phyloP scores from a whole-genome alignment of 164 flowering plant species.

The Malania oleifera region DNA sequence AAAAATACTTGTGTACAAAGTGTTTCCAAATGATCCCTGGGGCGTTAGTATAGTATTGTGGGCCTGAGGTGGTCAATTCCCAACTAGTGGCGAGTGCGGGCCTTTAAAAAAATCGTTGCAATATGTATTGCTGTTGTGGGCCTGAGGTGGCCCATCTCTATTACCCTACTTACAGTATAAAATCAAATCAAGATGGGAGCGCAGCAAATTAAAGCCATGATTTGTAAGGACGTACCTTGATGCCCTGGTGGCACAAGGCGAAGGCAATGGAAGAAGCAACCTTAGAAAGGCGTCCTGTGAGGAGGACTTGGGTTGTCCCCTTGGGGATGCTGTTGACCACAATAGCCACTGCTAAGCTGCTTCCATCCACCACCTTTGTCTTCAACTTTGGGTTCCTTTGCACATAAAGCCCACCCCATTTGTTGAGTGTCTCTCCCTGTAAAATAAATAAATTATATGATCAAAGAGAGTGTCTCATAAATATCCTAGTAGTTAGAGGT shows the following conservation, averaged over 20 bases:
- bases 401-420: constrained; percentile 53
- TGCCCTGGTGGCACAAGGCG: constrained; percentile 41
- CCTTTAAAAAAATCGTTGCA: too few relatives aligned
- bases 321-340: constrained; percentile 55
- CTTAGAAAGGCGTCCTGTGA: constrained; percentile 47
- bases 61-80: too few relatives aligned
- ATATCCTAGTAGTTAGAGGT: too few relatives aligned
- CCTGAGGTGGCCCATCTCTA: too few relatives aligned
- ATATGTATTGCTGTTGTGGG: too few relatives aligned
- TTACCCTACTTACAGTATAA: too few relatives aligned
- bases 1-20: too few relatives aligned
- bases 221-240: constrained; percentile 38
- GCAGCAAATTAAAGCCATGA: constrained; percentile 16
- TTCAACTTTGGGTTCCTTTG: constrained; percentile 44
- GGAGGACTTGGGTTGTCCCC: constrained; percentile 45
- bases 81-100: constrained; percentile 34
- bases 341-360: constrained; percentile 48
- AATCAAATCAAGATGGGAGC: not conserved
- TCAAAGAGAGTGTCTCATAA: too few relatives aligned
- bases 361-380: constrained; percentile 57
- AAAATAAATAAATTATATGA: not conserved
- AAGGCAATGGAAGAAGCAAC: constrained; percentile 32
- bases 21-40: too few relatives aligned
- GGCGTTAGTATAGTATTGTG: too few relatives aligned
- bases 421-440: constrained; percentile 60